Percentiles rank a stretch among this genome's conserved stretches.
Evolutionary conservation across 805 yeast genomes (phyloP).

Genomic region (Cyberlindnera lachancei): DNA sequence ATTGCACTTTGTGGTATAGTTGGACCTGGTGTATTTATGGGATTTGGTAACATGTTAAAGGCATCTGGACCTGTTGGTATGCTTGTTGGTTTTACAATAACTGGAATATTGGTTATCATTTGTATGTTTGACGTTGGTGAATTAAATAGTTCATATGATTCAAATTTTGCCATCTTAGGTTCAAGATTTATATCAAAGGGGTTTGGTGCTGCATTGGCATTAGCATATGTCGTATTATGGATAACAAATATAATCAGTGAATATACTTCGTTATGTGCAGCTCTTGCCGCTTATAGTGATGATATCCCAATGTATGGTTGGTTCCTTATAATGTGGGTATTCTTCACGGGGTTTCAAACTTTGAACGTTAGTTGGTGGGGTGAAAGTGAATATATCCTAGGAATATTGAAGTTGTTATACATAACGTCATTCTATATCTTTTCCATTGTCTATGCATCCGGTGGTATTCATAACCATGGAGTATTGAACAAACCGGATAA

Average conservation of each 20-base stretch:
- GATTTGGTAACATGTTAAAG: constrained; percentile 43
- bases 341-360: constrained; percentile 42
- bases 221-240: constrained; percentile 50
- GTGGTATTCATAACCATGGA: constrained; percentile 30
- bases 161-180: constrained; percentile 46
- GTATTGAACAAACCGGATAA: constrained; percentile 29
- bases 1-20: constrained; percentile 51
- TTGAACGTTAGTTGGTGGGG: constrained; percentile 49
- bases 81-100: constrained; percentile 42
- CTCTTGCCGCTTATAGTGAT: constrained; percentile 42
- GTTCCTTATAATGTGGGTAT: constrained; percentile 43
- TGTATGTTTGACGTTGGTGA: constrained; percentile 55
- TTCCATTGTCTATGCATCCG: constrained; percentile 38
- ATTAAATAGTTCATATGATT: constrained; percentile 44
- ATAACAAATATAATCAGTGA: constrained; percentile 47
- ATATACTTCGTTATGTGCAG: constrained; percentile 45
- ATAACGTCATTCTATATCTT: constrained; percentile 43
- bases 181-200: constrained; percentile 45
- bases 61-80: constrained; percentile 49
- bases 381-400: constrained; percentile 48
- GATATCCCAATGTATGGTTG: constrained; percentile 49
- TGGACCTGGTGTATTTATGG: constrained; percentile 53
- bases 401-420: constrained; percentile 40
- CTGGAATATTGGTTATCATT: constrained; percentile 44
- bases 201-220: constrained; percentile 49